Base-by-base conservation (phyloP, 169 alveolate genomes). In the Theileria parva region DNA sequence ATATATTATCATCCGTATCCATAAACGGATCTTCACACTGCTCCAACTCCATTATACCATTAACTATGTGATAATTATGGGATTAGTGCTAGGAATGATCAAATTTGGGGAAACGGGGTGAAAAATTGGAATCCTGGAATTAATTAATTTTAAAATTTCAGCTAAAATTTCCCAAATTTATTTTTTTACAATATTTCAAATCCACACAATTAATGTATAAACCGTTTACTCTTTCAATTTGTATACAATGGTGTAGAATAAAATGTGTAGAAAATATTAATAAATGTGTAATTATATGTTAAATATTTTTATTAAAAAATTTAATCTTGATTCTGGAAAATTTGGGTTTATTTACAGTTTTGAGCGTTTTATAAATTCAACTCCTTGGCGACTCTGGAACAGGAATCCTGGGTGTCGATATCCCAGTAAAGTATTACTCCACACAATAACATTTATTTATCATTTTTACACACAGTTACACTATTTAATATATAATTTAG, bases 331-430 rank as follows among this genome's bases (percentile, higher is more conserved):
- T 57, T 57, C 15, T 8, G n/a, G 27, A 13, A 57, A 57, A 25
- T 25, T 25, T 57, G 34, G 37, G 5, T 57, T 57, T 57, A 57
- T 21, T 13, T 57, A 6, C 3, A 13, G 15, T 57, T 57, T 57
- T 13, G 27, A 25, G 30, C 21, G 87, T 48, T 30, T 51, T 32
- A 64, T 80, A 28, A 55, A 74, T 74, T 19, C 66, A 27, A 57
- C 69, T 9, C 77, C 69, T 17, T 60, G 53, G 23, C 0, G 64
- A 72, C 30, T 74, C 28, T 83, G 89, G 89, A 83, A 77, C 53
- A 78, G 89, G 63, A 83, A 83, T 48, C 89, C 89, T 23, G 85
- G 80, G 1, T 67, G 77, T 50, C 72, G 89, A 1, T 83, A 75
- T 60, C 89, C 89, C 23, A 55, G 75, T 39, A 83, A 83, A 80